A percentile compares a stretch with the other conserved stretches of the same genome.
Conservation (phyloP, 2,329 filamentous ascomycete genomes). For the Coleophoma crateriformis region DNA sequence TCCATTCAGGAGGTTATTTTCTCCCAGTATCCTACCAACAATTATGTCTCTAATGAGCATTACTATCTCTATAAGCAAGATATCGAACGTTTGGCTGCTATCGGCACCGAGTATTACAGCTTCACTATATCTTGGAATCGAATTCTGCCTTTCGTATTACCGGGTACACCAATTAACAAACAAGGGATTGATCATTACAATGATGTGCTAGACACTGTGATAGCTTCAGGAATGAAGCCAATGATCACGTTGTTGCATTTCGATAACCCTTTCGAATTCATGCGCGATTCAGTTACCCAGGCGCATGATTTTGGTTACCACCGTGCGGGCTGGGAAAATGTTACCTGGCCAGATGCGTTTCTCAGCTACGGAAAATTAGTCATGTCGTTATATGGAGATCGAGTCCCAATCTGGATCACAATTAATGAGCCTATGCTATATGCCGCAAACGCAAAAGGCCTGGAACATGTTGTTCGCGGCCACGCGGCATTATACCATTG, state of each 20-base stretch:
- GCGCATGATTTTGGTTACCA: conserved; percentile 26
- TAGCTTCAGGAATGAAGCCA: conserved; percentile 43
- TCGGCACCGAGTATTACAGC: conserved; percentile 44
- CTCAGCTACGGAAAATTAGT: conserved; percentile 45
- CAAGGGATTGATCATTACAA: conserved; percentile 45
- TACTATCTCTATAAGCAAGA: conserved; percentile 52
- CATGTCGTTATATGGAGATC: conserved; percentile 43
- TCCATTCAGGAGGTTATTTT: conserved; percentile 31
- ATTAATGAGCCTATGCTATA: conserved; percentile 46
- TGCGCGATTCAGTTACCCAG: conserved; percentile 22
- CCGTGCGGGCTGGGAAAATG: conserved; percentile 36
- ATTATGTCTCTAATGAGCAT: conserved; percentile 39
- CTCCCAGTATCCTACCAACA: conserved; percentile 29
- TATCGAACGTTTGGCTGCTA: conserved; percentile 43
- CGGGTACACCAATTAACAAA: conserved; percentile 43
- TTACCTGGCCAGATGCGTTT: conserved; percentile 42
- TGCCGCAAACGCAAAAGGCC: conserved; percentile 30
- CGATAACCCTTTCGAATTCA: conserved; percentile 40
- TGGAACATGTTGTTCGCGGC: conserved; percentile 35
- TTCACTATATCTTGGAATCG: conserved; percentile 47
- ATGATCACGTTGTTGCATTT: conserved; percentile 42
- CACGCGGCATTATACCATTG: conserved; percentile 43
- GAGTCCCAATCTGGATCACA: conserved; percentile 44
- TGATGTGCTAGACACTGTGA: conserved; percentile 42
- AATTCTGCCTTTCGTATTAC: conserved; percentile 43